These are phyloP conservation scores for Quercus engelmannii DNA, from an alignment of 306 rosid species.

Conservation along the genomic window DNA sequence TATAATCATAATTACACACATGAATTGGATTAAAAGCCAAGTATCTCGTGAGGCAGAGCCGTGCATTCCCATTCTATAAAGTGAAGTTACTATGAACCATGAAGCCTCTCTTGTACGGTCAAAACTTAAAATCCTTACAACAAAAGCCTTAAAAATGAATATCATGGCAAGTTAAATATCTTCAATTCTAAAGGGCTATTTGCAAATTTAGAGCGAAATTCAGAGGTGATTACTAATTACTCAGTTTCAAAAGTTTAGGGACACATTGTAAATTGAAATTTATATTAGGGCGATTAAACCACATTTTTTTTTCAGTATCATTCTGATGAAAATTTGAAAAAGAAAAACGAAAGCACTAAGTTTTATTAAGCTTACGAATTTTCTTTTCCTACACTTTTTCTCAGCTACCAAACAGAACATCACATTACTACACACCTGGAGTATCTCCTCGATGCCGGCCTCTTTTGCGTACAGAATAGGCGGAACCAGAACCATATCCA, in stretches of 20 bases:
- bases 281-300: neutral
- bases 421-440: conserved; percentile 31
- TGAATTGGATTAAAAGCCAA: neutral
- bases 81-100: neutral
- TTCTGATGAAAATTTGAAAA: neutral
- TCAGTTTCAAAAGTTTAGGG: too few relatives aligned
- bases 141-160: neutral
- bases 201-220: too few relatives aligned
- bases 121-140: neutral
- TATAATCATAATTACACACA: neutral
- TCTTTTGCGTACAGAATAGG: conserved; percentile 33
- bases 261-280: too few relatives aligned
- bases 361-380: neutral
- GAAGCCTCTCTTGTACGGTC: neutral
- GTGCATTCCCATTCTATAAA: neutral
- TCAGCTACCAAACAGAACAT: neutral
- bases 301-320: neutral
- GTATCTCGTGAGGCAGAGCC: neutral
- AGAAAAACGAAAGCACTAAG: neutral
- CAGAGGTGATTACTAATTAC: too few relatives aligned
- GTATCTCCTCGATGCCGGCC: conserved; percentile 35
- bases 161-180: too few relatives aligned
- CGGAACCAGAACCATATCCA: neutral
- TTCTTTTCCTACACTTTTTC: neutral
- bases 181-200: too few relatives aligned